A percentile compares a stretch with the other conserved stretches of the same genome.
Evolutionary conservation across 352 stramenopile genomes (phyloP).

Genomic region (Phytophthora tentaculata): DNA sequence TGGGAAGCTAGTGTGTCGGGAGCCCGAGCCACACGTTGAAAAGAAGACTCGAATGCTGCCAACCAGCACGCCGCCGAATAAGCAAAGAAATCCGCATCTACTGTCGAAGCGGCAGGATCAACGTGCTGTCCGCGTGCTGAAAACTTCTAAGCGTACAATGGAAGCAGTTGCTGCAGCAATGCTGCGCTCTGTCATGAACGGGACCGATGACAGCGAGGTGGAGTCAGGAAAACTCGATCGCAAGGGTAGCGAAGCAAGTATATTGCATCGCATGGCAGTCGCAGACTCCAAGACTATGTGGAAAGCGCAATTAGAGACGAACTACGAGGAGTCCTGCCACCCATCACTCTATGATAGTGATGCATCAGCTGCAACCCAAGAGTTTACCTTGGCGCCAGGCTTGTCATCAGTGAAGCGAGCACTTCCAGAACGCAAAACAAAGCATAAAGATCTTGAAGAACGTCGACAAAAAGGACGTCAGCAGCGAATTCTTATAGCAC

Average conservation of each 20-base stretch:
- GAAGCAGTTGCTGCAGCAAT: conserved; percentile 51
- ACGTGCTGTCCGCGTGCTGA: conserved; percentile 52
- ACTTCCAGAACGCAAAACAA: conserved; percentile 66
- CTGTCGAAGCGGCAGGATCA: conserved; percentile 57
- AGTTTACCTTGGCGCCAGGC: conserved; percentile 12
- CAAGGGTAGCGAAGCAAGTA: conserved; percentile 61
- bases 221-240: conserved; percentile 38
- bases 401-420: conserved; percentile 32
- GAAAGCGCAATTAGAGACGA: conserved; percentile 56
- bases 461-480: conserved; percentile 62
- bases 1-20: conserved; percentile 59
- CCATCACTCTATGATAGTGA: not conserved
- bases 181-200: conserved; percentile 2
- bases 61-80: conserved; percentile 26
- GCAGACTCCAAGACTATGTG: conserved; percentile 56
- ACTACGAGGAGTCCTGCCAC: conserved; percentile 48
- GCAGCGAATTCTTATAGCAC: conserved; percentile 44
- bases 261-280: conserved; percentile 63
- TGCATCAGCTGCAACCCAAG: not conserved
- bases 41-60: conserved; percentile 53
- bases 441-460: conserved; percentile 66
- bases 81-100: conserved; percentile 51
- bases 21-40: conserved; percentile 45
- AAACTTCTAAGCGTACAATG: conserved; percentile 46
- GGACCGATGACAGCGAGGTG: conserved; percentile 16